Percentiles rank a stretch among this genome's conserved stretches.
phyloP scores from a whole-genome alignment of 2,329 filamentous ascomycete species.

The Neurospora crassa region DNA sequence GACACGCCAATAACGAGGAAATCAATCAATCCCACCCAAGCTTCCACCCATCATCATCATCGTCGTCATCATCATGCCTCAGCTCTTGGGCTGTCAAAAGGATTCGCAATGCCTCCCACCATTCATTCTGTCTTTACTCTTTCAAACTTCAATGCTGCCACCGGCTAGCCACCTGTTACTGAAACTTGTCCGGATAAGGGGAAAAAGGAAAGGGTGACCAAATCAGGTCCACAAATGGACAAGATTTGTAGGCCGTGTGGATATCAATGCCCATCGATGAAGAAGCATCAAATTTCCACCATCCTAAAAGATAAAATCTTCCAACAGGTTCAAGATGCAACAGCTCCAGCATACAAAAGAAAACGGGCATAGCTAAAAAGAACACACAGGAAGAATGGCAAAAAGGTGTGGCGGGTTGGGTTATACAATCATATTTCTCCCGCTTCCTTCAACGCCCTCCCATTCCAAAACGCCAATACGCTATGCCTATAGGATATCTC shows the following conservation, averaged over 20 bases:
- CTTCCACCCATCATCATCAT: not conserved
- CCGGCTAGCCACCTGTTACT: not conserved
- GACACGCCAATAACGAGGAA: not conserved
- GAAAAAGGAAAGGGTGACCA: not conserved
- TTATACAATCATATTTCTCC: not conserved
- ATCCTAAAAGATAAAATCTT: not conserved
- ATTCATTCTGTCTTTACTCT: not conserved
- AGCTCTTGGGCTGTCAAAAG: not conserved
- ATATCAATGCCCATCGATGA: not conserved
- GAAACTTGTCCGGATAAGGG: not conserved
- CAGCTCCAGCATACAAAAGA: too few relatives aligned
- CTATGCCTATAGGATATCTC: conserved; percentile 13
- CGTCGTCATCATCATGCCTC: not conserved
- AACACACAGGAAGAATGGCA: not conserved
- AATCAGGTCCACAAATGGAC: not conserved
- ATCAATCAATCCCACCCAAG: not conserved
- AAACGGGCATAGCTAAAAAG: not conserved
- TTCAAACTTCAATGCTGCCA: not conserved
- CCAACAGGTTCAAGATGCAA: not conserved
- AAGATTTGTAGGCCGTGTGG: not conserved
- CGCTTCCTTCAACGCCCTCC: not conserved
- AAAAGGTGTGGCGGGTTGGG: not conserved
- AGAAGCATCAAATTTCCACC: not conserved
- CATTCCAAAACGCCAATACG: conserved; percentile 15
- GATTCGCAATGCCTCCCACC: not conserved